Evolutionary conservation across 2,329 filamentous ascomycete species (phyloP).

Genomic region (Aureobasidium vineae): DNA sequence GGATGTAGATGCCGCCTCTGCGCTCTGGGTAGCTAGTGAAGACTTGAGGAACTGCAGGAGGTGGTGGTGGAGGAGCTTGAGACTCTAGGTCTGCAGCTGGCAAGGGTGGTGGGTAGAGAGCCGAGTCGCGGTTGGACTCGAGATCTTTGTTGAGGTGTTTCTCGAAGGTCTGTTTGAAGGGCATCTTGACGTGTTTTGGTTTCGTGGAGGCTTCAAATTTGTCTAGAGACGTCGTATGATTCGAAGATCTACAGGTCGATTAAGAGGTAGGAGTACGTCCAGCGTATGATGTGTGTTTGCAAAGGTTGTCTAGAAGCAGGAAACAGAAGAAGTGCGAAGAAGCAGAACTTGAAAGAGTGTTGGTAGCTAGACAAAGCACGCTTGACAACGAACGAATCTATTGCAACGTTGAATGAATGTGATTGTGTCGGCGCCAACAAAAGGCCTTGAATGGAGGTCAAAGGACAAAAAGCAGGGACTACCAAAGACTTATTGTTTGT

Average conservation of each 20-base stretch:
- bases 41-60: constrained; percentile 27
- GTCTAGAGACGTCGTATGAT: neutral
- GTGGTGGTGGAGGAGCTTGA: constrained; percentile 30
- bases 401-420: constrained; percentile 1
- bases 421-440: neutral
- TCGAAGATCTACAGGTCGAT: neutral
- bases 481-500: constrained; percentile 12
- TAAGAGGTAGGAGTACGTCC: constrained; percentile 6
- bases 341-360: constrained; percentile 7
- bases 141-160: constrained; percentile 38
- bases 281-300: neutral
- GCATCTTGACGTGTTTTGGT: constrained; percentile 29
- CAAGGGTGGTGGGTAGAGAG: constrained; percentile 27
- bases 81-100: constrained; percentile 30
- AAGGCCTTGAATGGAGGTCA: neutral
- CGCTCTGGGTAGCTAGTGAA: constrained; percentile 34
- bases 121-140: constrained; percentile 30
- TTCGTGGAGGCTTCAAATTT: neutral
- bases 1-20: constrained; percentile 37
- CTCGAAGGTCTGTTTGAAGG: constrained; percentile 37
- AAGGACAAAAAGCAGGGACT: constrained; percentile 12
- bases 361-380: neutral
- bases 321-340: neutral
- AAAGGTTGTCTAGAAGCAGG: constrained; percentile 1
- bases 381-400: constrained; percentile 9